A percentile compares a stretch with the other conserved stretches of the same genome.
Conservation (phyloP, 208 protist genomes). For the Leishmania turanica region DNA sequence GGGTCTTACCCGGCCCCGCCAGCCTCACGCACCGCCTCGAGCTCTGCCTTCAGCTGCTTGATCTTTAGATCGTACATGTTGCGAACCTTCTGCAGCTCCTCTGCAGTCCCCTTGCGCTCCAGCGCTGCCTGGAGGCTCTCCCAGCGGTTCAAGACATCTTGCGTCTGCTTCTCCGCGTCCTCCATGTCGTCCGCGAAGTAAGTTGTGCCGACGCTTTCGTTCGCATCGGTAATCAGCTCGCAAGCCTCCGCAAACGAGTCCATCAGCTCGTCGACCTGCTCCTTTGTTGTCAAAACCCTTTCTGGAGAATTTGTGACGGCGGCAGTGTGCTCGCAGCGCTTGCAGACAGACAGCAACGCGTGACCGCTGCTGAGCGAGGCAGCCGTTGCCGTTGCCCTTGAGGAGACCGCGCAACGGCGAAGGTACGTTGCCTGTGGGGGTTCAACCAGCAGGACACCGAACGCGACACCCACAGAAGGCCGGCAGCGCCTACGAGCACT, state of each 20-base stretch:
- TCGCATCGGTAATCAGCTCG: slow-evolving; percentile 67
- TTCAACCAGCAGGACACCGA: not conserved
- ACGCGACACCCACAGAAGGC: not conserved
- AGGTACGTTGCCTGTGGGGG: too few relatives aligned
- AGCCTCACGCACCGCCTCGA: slow-evolving; percentile 44
- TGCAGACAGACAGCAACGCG: not conserved
- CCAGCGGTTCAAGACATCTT: slow-evolving; percentile 60
- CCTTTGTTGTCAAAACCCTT: slow-evolving; percentile 2
- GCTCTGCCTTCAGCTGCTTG: slow-evolving; percentile 64
- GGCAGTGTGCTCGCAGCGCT: slow-evolving; percentile 11
- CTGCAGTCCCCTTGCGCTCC: slow-evolving; percentile 29
- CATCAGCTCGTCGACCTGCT: slow-evolving; percentile 55
- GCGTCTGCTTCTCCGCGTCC: slow-evolving; percentile 55
- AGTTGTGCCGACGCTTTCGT: slow-evolving; percentile 64
- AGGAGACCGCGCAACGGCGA: not conserved
- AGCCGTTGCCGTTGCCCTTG: not conserved
- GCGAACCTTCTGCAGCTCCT: slow-evolving; percentile 34
- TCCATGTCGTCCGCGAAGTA: slow-evolving; percentile 78
- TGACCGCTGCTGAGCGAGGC: not conserved
- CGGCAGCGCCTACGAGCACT: not conserved
- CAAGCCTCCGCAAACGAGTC: slow-evolving; percentile 66
- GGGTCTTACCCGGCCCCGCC: slow-evolving; percentile 16
- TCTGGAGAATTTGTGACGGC: not conserved
- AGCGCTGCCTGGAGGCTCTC: slow-evolving; percentile 37
- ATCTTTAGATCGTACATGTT: slow-evolving; percentile 74